Evolutionary conservation across 345 rosid species (phyloP).

Genomic region (Lumnitzera racemosa): DNA sequence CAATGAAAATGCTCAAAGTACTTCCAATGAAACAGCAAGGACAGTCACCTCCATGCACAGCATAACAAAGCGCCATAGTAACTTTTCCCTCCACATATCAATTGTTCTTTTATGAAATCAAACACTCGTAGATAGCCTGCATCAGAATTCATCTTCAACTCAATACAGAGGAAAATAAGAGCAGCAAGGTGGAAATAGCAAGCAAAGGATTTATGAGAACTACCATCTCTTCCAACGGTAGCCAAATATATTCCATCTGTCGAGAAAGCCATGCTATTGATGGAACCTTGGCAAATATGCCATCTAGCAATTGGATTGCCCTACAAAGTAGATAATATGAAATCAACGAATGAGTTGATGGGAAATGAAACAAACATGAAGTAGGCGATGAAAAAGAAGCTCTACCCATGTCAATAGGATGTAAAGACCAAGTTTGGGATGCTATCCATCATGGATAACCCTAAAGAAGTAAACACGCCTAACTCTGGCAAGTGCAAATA

Average conservation of each 20-base stretch:
- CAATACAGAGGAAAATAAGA: slow-evolving; percentile 5
- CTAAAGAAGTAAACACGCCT: no score
- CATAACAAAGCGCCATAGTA: slow-evolving; percentile 74
- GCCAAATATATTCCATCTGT: slow-evolving; percentile 77
- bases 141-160: slow-evolving; percentile 13
- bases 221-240: slow-evolving; percentile 99
- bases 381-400: no score
- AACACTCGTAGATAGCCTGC: slow-evolving; percentile 91
- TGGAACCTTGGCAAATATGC: slow-evolving; percentile 95
- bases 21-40: slow-evolving; percentile 3
- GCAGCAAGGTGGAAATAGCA: neutral
- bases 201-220: neutral
- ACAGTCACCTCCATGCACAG: slow-evolving; percentile 69
- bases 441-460: no score
- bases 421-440: no score
- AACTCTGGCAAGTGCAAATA: no score
- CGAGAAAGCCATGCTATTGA: slow-evolving; percentile 86
- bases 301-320: slow-evolving; percentile 96
- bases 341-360: slow-evolving; percentile 15
- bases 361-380: neutral
- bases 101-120: slow-evolving; percentile 64
- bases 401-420: no score
- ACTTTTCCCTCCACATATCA: slow-evolving; percentile 63
- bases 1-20: slow-evolving; percentile 3
- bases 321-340: slow-evolving; percentile 38